Conservation (phyloP, 2,329 filamentous ascomycete species). For the Rutstroemia sp. region DNA sequence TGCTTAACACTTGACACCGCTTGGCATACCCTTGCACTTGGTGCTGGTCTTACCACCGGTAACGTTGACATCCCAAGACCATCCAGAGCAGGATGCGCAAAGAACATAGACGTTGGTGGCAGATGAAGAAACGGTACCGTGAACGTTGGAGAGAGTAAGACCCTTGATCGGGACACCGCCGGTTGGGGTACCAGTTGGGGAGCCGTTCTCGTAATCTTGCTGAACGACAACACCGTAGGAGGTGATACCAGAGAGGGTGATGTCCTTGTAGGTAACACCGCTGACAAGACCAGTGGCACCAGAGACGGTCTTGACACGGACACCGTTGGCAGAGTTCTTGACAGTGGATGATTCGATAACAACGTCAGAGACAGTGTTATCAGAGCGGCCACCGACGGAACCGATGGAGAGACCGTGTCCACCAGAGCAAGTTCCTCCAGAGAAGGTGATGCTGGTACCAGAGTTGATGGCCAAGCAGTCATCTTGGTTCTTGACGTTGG, state of each 20-base stretch:
- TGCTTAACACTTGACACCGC: slow-evolving; percentile 20
- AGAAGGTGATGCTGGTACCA: slow-evolving; percentile 33
- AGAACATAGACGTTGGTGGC: slow-evolving; percentile 44
- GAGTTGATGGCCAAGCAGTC: slow-evolving; percentile 54
- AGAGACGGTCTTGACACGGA: slow-evolving; percentile 31
- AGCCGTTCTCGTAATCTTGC: slow-evolving; percentile 41
- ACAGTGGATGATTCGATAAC: slow-evolving; percentile 42
- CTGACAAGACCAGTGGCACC: slow-evolving; percentile 35
- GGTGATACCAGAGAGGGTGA: slow-evolving; percentile 42
- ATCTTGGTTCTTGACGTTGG: slow-evolving; percentile 49
- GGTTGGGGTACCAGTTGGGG: slow-evolving; percentile 21
- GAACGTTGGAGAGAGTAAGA: slow-evolving; percentile 38
- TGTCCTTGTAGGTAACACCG: slow-evolving; percentile 45
- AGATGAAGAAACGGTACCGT: slow-evolving; percentile 32
- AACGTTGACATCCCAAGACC: slow-evolving; percentile 44
- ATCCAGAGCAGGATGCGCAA: slow-evolving; percentile 44
- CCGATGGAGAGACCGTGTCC: slow-evolving; percentile 47
- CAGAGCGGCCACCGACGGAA: slow-evolving; percentile 46
- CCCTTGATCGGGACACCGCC: slow-evolving; percentile 45
- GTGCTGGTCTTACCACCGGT: slow-evolving; percentile 42
- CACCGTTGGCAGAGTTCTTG: slow-evolving; percentile 44
- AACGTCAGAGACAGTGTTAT: slow-evolving; percentile 49
- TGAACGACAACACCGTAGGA: slow-evolving; percentile 42
- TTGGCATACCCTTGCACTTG: slow-evolving; percentile 33
- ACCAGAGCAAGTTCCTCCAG: slow-evolving; percentile 23